Conservation (phyloP, 345 rosid species). For the Lumnitzera racemosa region DNA sequence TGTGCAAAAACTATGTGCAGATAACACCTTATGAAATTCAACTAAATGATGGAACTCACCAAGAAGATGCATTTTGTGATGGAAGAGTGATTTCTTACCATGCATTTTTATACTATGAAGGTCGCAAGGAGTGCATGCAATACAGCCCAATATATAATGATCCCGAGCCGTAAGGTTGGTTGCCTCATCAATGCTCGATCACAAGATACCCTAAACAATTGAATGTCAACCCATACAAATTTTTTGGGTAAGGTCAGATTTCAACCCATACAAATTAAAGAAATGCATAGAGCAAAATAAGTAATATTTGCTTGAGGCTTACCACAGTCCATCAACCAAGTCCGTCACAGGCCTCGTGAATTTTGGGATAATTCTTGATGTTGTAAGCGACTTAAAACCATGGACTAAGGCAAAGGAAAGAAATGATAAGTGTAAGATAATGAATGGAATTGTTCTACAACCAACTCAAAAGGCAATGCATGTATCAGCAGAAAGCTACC, state of each 20-base stretch:
- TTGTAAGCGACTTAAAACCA: slow-evolving; percentile 88
- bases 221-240: not conserved
- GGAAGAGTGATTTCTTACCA: slow-evolving; percentile 25
- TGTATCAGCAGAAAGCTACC: slow-evolving; percentile 28
- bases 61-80: not conserved
- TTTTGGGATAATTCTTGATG: slow-evolving; percentile 72
- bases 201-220: slow-evolving; percentile 75
- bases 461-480: not conserved
- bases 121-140: slow-evolving; percentile 66
- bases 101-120: slow-evolving; percentile 50
- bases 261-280: not conserved
- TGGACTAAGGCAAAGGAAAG: slow-evolving; percentile 37
- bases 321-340: slow-evolving; percentile 91
- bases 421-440: not conserved
- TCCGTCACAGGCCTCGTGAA: slow-evolving; percentile 73
- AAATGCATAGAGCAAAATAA: not conserved
- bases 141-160: slow-evolving; percentile 85
- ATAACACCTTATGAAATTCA: too few species aligned
- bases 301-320: slow-evolving; percentile 11
- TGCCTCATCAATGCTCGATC: slow-evolving; percentile 89
- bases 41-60: not conserved
- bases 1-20: too few species aligned
- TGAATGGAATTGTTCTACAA: too few species aligned
- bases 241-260: too few species aligned
- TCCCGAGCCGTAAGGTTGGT: slow-evolving; percentile 80